A percentile compares a stretch with the other conserved stretches of the same genome.
These are phyloP conservation scores for Fusarium coicis DNA, from an alignment of 2,329 filamentous ascomycete species.

Conservation along the genomic window DNA sequence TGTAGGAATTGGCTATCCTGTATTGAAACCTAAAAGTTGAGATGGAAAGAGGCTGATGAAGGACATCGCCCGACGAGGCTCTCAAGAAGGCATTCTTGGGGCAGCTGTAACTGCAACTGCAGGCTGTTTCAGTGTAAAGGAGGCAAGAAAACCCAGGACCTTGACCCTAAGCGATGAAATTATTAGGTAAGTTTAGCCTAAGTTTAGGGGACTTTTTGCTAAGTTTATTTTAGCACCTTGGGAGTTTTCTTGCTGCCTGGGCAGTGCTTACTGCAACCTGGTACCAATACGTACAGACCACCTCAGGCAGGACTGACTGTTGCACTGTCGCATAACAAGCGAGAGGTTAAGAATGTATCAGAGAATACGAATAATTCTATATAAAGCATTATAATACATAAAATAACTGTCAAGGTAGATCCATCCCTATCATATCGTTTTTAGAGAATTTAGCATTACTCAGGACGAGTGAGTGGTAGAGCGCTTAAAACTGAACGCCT, in stretches of 20 bases:
- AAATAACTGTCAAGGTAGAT: not conserved
- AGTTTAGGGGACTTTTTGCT: too few species aligned
- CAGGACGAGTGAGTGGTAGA: not conserved
- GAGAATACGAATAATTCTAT: not conserved
- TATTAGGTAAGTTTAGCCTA: too few species aligned
- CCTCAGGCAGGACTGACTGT: not conserved
- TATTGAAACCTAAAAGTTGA: not conserved
- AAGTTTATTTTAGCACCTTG: too few species aligned
- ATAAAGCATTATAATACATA: not conserved
- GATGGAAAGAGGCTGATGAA: not conserved
- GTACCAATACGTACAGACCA: not conserved
- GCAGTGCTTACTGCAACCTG: too few species aligned
- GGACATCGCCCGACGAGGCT: not conserved
- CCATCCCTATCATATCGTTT: not conserved
- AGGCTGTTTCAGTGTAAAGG: too few species aligned
- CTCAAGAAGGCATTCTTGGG: constrained; percentile 1
- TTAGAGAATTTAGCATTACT: not conserved
- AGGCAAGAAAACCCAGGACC: not conserved
- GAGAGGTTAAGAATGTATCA: not conserved
- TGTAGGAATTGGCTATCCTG: not conserved
- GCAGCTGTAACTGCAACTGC: not conserved
- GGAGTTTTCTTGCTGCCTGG: too few species aligned
- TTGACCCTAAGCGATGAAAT: too few species aligned
- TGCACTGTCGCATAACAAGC: not conserved
- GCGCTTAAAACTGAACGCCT: not conserved